These are phyloP conservation scores for Metarhizium sp. DNA, from an alignment of 2,329 filamentous ascomycete species.

Conservation along the genomic window DNA sequence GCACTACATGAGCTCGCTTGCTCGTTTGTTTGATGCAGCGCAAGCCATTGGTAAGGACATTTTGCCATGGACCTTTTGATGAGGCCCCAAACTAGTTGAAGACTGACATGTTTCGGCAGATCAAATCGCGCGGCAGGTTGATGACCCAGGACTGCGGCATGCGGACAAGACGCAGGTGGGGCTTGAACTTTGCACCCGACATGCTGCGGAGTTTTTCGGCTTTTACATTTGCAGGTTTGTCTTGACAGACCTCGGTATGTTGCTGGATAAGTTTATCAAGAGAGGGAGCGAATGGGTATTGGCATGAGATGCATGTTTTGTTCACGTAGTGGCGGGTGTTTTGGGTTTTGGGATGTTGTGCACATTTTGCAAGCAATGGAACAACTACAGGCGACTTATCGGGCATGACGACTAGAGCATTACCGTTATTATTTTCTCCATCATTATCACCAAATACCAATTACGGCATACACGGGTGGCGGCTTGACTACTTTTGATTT, in stretches of 20 bases:
- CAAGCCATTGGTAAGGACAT: constrained; percentile 72
- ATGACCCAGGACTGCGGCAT: constrained; percentile 85
- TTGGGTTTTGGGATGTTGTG: background rate
- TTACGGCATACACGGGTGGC: background rate
- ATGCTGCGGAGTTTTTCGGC: constrained; percentile 94
- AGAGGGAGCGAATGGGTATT: constrained; percentile 87
- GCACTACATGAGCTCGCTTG: constrained; percentile 84
- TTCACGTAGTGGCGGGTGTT: background rate
- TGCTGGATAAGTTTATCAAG: constrained; percentile 97
- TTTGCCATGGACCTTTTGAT: background rate
- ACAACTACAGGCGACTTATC: background rate
- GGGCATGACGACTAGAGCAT: background rate
- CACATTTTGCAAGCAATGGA: background rate
- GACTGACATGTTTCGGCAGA: constrained; percentile 41
- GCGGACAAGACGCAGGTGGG: constrained; percentile 92
- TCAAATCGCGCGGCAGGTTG: constrained; percentile 91
- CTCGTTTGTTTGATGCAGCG: constrained; percentile 83
- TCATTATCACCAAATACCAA: background rate
- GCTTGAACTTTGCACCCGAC: constrained; percentile 82
- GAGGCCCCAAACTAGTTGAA: background rate
- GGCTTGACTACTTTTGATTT: background rate
- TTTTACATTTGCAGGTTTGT: constrained; percentile 96
- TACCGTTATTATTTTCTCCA: background rate
- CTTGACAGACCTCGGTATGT: constrained; percentile 69
- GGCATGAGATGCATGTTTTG: constrained; percentile 1